These are phyloP conservation scores for Colletotrichum sp. DNA, from an alignment of 2,329 filamentous ascomycete species.

Conservation along the genomic window DNA sequence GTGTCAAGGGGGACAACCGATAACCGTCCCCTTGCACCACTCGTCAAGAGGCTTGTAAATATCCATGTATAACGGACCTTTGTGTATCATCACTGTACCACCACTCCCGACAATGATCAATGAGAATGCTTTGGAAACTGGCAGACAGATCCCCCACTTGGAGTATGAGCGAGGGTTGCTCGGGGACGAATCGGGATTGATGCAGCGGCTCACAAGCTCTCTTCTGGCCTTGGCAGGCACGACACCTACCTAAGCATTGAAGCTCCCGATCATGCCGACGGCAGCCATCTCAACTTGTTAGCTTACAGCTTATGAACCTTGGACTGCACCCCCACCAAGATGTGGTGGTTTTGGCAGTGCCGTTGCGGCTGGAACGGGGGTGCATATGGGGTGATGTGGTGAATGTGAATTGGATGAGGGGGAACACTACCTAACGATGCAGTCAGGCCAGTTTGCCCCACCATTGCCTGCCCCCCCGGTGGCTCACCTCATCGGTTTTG, in stretches of 20 bases:
- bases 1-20: background rate
- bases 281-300: background rate
- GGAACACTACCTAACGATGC: background rate
- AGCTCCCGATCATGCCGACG: background rate
- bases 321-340: background rate
- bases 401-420: background rate
- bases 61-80: background rate
- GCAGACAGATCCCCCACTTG: background rate
- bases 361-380: background rate
- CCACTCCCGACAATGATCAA: background rate
- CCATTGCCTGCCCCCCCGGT: background rate
- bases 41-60: background rate
- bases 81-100: conserved; percentile 14
- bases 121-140: background rate
- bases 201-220: background rate
- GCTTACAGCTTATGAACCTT: background rate
- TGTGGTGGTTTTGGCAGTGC: background rate
- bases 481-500: background rate
- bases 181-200: background rate
- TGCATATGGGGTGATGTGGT: background rate
- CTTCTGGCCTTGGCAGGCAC: background rate
- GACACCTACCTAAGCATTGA: background rate
- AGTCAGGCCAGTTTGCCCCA: background rate
- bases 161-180: background rate
- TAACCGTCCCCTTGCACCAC: background rate